A percentile compares a stretch with the other conserved stretches of the same genome.
phyloP scores from a whole-genome alignment of 2,329 filamentous ascomycete genomes.

The Pyrenophora teres region DNA sequence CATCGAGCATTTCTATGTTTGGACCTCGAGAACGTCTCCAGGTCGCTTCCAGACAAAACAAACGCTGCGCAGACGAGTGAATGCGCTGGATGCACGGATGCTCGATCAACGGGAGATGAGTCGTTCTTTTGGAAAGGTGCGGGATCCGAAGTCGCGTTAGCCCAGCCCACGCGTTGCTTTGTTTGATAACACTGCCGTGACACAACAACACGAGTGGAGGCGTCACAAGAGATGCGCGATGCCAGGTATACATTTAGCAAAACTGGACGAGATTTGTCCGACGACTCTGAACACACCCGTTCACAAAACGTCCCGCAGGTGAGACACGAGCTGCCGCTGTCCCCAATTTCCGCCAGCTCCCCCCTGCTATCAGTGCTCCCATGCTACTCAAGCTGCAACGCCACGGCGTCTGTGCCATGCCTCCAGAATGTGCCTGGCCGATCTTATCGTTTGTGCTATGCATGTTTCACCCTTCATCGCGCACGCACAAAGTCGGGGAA shows the following conservation, averaged over 20 bases:
- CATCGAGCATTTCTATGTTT: slow-evolving; percentile 32
- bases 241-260: background rate
- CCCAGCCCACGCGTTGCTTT: slow-evolving; percentile 11
- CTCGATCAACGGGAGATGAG: slow-evolving; percentile 15
- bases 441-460: slow-evolving; percentile 6
- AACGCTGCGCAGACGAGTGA: slow-evolving; percentile 19
- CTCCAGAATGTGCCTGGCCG: background rate
- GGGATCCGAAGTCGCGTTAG: slow-evolving; percentile 10
- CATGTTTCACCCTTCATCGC: slow-evolving; percentile 2
- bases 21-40: slow-evolving; percentile 21
- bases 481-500: background rate
- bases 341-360: slow-evolving; percentile 14
- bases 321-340: slow-evolving; percentile 15
- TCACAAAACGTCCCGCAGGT: slow-evolving; percentile 13
- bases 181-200: slow-evolving; percentile 9
- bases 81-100: slow-evolving; percentile 22
- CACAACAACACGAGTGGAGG: background rate
- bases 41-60: slow-evolving; percentile 21
- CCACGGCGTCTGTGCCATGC: slow-evolving; percentile 8
- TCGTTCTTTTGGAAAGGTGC: slow-evolving; percentile 9
- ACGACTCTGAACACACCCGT: slow-evolving; percentile 1
- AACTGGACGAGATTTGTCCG: slow-evolving; percentile 2
- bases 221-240: background rate
- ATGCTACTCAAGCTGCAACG: slow-evolving; percentile 5
- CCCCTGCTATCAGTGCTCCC: slow-evolving; percentile 15